Evolutionary conservation across 305 asterid genomes (phyloP).

Genomic region (Fraxinus dipetala): DNA sequence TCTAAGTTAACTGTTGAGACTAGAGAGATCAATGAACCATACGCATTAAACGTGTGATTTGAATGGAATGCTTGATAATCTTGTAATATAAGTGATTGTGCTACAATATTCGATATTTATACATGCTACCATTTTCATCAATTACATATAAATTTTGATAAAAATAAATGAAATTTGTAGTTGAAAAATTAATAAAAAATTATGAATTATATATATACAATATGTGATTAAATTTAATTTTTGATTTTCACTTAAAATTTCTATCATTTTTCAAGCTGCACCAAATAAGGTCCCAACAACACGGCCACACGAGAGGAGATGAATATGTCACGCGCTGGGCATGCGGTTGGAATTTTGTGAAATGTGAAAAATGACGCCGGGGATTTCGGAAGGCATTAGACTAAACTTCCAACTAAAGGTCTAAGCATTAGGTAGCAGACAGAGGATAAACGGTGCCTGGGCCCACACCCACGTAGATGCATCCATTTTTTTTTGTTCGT

Average conservation of each 20-base stretch:
- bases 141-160: background rate
- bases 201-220: background rate
- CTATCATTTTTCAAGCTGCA: background rate
- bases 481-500: background rate
- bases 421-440: conserved; percentile 23
- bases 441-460: conserved; percentile 9
- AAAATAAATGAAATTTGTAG: background rate
- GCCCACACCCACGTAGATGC: background rate
- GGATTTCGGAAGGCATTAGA: conserved; percentile 38
- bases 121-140: background rate
- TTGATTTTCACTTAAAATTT: background rate
- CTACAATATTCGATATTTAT: background rate
- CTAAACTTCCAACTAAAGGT: conserved; percentile 20
- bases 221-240: background rate
- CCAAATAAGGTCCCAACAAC: background rate
- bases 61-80: background rate
- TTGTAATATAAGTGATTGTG: background rate
- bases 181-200: background rate
- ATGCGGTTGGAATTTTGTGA: background rate
- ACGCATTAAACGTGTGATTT: background rate
- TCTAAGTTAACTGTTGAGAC: background rate
- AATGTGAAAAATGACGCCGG: conserved; percentile 37
- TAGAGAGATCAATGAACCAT: background rate
- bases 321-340: conserved; percentile 6
- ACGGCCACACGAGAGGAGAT: background rate